phyloP scores from a whole-genome alignment of 129 eudicot genomes.

The Helianthus annuus region HanXRQr2.0-SUNRISE NC_035449.2:129206873-129207372 shows the following conservation, averaged over 20 bases:
- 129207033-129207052: neutral
- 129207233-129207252: slow-evolving; percentile 10
- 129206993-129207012: slow-evolving; percentile 1
- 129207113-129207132: slow-evolving; percentile 94
- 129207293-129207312: neutral
- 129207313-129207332: neutral
- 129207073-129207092: slow-evolving; percentile 70
- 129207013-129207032: neutral
- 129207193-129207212: slow-evolving; percentile 99
- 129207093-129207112: slow-evolving; percentile 59
- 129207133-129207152: slow-evolving; percentile 94
- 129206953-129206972: no score
- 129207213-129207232: slow-evolving; percentile 97
- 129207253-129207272: neutral
- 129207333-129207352: neutral
- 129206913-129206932: no score
- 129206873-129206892: slow-evolving; percentile 3
- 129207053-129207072: slow-evolving; percentile 61
- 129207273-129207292: neutral
- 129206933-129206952: no score
- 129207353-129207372: neutral
- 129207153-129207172: slow-evolving; percentile 91
- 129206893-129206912: neutral
- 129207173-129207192: slow-evolving; percentile 94
- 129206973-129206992: neutral